Evolutionary conservation across 805 yeast genomes (phyloP), one percentile per base, ranked within the genome.

Genomic region (Maudiozyma pseudohumilis): DNA sequence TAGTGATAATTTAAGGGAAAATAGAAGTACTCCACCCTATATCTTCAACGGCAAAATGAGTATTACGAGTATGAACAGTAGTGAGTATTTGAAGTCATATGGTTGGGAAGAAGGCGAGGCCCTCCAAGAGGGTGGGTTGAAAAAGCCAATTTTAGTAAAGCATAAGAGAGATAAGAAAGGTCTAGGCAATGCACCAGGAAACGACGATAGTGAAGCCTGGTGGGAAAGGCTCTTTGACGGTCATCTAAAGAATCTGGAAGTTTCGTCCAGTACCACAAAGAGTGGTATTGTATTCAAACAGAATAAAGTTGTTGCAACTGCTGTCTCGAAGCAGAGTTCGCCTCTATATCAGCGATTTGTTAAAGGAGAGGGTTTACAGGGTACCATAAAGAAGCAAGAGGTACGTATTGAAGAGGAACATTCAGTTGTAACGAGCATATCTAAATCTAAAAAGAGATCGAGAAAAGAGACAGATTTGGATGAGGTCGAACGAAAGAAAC

Each of bases 161-260:
- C 96, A 89, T 53, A 87, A 92, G 61, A 79, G 77, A 48, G 96
- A 89, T 53, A 78, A 77, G 40, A 87, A 86, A 54, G 98, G 98
- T 8, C 68, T 89, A 19, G 98, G 98, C 0, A 80, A 81, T 53
- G 77, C 74, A 19, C 63, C 67, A 33, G 70, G 72, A 18, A 64
- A 67, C 8, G 79, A 76, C 36, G 92, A 85, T 47, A 73, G 78
- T 12, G 95, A 84, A 46, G 80, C 85, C 32, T 89, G 98, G 98
- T 89, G 98, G 98, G 98, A 89, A 48, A 71, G 84, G 45, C 67
- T 89, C 32, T 92, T 92, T 63, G 96, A 89, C 59, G 96, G 96
- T 2, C 96, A 87, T 47, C 68, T 89, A 45, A 84, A 85, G 53
- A 72, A 75, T 7, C 57, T 92, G 35, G 86, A 83, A 40, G 84